Base-by-base conservation (phyloP, 306 rosid species). In the Citrullus amarus region DNA sequence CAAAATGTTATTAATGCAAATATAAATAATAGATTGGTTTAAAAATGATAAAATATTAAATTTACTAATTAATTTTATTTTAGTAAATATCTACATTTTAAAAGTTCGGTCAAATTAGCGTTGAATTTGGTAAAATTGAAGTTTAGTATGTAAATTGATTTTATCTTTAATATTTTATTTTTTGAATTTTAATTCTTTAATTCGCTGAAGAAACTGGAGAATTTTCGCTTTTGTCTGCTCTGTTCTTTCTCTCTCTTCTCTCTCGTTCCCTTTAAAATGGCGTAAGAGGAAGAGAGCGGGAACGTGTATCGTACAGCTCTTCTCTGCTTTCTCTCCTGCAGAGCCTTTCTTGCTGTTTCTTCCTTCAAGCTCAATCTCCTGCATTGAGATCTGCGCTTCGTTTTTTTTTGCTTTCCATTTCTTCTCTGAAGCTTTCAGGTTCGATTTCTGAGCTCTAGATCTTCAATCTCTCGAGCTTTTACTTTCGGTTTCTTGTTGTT, bases 371-470 rank as follows among this genome's bases (percentile, higher is more conserved):
- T 32, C 54, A 56, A 10, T 8, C 54, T 36, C 79, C 56, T 28
- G 30, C 62, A 53, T 86, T 65, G 86, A 88, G 90, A 88, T 90
- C 91, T 61, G 80, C 34, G 86, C 77, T 61, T 55, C 73, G 28
- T 41, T 66, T 76, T 25, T 25, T 25, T 58, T 1, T 76, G 54
- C 28, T 3, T 53, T 15, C 17, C 80, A n/a, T 38, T 25, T 66
- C 59, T 4, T 50, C 69, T 57, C 39, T 59, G 36, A 77, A 79
- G 86, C 84, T 81, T 8, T 56, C 48, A 20, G 22, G 25, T 61
- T 73, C n/a, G 67, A 20, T 80, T 82, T 78, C 79, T 44, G 51
- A 30, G 58, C 48, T 61, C 12, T 78, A 39, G 44, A 39, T 71
- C 78, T n/a, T 59, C 80, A 7, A 81, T 74, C 79, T 82, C 9